Base-by-base conservation (phyloP, 352 stramenopile species). In the Phytophthora sansomeana region DNA sequence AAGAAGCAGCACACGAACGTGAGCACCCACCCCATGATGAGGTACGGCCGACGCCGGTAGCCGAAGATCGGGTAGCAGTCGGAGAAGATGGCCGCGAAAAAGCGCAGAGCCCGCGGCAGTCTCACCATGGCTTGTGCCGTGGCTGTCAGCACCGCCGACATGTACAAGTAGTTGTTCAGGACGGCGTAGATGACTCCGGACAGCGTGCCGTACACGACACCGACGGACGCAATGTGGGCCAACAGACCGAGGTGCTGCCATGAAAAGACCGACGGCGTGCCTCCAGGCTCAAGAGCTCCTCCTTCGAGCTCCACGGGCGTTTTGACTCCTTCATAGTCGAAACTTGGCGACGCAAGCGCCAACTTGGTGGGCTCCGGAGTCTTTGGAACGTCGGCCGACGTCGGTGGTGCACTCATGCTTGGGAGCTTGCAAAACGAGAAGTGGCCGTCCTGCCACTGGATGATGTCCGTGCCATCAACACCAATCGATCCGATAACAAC, bases 1-100 rank as follows among this genome's bases (percentile, higher is more conserved):
- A 81, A 17, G 19, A 86, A 65, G 35, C 77, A 80, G 35, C 61
- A 65, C 28, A 74, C 44, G 62, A 78, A 81, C n/a, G 72, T 67
- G 21, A 85, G 30, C 33, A 42, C 29, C 81, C 80, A 89, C 11
- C 90, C 90, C 17, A 91, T 58, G 24, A 91, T 78, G 52, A 96
- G 72, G 63, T 97, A 97, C 39, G 88, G 81, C 9, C 89, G 89
- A 11, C 88, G 76, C 4, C 84, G 89, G 57, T 90, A 91, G 43
- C 87, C 85, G 58, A 78, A 85, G 58, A 97, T 91, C 10, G 90
- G 90, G 51, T 86, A 85, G 62, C 77, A 91, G 66, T 97, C 90
- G 14, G 74, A 87, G 16, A 96, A 70, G 32, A 95, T 72, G 32
- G 81, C 87, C 36, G 84, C 71, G 21, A 95, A 77, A 21, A 87